Conservation (phyloP, 805 yeast species). For the Sugiyamaella floridensis region DNA sequence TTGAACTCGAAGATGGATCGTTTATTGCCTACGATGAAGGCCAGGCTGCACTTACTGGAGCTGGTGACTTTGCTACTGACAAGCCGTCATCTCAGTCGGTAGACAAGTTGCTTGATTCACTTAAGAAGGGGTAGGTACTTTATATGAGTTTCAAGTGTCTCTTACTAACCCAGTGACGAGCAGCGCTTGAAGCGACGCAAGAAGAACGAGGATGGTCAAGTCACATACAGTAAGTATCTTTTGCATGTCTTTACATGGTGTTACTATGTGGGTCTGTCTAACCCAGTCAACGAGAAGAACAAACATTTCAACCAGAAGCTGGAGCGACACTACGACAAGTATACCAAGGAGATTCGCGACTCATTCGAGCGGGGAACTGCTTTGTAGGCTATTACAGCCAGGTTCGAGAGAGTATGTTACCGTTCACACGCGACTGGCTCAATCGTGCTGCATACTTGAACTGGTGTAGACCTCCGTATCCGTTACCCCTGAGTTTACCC, state of each 20-base stretch:
- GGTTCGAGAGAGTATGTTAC: background rate
- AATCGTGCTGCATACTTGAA: too few species aligned
- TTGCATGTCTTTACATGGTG: background rate
- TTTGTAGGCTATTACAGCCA: background rate
- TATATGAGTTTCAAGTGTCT: background rate
- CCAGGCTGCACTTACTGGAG: slow-evolving; percentile 6
- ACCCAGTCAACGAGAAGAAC: slow-evolving; percentile 61
- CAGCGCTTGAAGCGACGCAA: slow-evolving; percentile 32
- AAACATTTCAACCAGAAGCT: slow-evolving; percentile 66
- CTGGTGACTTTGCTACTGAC: slow-evolving; percentile 24
- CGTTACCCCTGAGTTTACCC: background rate
- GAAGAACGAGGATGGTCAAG: slow-evolving; percentile 32
- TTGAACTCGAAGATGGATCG: slow-evolving; percentile 17
- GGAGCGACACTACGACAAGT: slow-evolving; percentile 47
- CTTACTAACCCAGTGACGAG: slow-evolving; percentile 26
- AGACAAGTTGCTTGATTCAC: slow-evolving; percentile 24
- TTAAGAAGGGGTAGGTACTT: slow-evolving; percentile 22
- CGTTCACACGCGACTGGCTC: background rate
- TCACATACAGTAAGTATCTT: slow-evolving; percentile 30
- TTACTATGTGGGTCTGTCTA: too few species aligned
- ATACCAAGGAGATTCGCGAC: slow-evolving; percentile 31
- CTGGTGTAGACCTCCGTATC: too few species aligned
- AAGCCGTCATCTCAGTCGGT: slow-evolving; percentile 36
- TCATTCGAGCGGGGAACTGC: slow-evolving; percentile 35
- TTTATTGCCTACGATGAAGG: slow-evolving; percentile 15